Evolutionary conservation across 2,329 filamentous ascomycete species (phyloP).

Genomic region (Fusarium phyllophilum): DNA sequence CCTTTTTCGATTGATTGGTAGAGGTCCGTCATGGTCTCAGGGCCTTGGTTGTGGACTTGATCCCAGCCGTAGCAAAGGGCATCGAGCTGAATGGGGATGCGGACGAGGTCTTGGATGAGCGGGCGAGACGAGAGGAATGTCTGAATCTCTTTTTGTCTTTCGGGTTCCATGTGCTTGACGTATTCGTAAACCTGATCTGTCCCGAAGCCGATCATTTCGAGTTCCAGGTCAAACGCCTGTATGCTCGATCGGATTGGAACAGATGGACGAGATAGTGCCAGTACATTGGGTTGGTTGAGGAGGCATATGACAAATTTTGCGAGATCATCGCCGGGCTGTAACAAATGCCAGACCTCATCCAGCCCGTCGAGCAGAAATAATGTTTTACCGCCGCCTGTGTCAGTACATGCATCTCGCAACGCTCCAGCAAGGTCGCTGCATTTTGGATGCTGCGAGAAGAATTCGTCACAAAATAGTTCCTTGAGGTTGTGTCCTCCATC

Average conservation of each 20-base stretch:
- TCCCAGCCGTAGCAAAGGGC: not conserved
- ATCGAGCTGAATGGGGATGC: not conserved
- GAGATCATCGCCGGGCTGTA: not conserved
- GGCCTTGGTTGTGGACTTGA: not conserved
- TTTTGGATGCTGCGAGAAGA: not conserved
- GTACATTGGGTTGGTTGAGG: not conserved
- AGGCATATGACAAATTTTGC: not conserved
- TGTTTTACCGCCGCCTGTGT: not conserved
- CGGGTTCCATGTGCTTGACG: not conserved
- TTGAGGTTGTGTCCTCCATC: not conserved
- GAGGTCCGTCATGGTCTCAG: not conserved
- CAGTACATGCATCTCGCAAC: not conserved
- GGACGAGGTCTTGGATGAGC: not conserved
- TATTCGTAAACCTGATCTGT: not conserved
- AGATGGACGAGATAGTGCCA: not conserved
- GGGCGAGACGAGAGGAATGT: not conserved
- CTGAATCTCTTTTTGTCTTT: not conserved
- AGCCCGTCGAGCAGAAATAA: not conserved
- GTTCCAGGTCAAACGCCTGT: not conserved
- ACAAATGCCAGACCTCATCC: not conserved
- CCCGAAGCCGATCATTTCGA: not conserved
- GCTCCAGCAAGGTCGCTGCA: not conserved
- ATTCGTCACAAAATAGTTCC: not conserved
- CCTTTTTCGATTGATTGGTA: not conserved
- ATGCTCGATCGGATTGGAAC: not conserved